Evolutionary conservation across 139 green algal species (phyloP).

Genomic region (Monoraphidium neglectum): DNA sequence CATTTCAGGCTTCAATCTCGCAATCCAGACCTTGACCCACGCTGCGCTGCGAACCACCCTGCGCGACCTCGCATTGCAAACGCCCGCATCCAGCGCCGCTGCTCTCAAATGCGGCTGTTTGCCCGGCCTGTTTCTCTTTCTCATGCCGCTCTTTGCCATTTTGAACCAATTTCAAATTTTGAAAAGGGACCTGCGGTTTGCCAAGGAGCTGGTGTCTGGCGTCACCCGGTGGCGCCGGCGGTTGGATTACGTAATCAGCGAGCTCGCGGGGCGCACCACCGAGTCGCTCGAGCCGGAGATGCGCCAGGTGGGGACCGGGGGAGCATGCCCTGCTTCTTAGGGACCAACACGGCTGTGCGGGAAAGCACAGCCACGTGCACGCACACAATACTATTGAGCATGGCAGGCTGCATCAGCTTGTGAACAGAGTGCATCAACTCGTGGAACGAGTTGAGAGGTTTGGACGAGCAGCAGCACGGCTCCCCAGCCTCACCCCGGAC

Average conservation of each 20-base stretch:
- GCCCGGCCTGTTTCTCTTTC: neutral
- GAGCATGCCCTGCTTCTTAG: neutral
- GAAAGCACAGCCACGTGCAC: neutral
- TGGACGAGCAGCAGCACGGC: neutral
- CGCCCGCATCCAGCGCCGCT: neutral
- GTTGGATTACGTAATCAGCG: conserved; percentile 53
- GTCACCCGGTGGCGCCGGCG: conserved; percentile 55
- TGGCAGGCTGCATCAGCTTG: neutral
- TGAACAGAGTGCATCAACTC: too few species aligned
- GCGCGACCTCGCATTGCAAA: neutral
- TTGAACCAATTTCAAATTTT: neutral
- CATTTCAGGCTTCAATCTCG: too few species aligned
- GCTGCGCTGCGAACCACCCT: neutral
- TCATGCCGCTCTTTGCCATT: neutral
- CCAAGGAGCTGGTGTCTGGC: conserved; percentile 73
- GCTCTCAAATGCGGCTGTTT: neutral
- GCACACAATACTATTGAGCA: neutral
- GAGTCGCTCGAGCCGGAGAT: conserved; percentile 21
- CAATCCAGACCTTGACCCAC: neutral
- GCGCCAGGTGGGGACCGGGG: conserved; percentile 17
- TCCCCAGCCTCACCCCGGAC: neutral
- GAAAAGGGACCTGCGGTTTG: conserved; percentile 34
- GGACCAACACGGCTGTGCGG: neutral
- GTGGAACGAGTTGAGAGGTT: too few species aligned
- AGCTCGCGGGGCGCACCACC: conserved; percentile 37